Conservation (phyloP, 2,329 filamentous ascomycete genomes). For the Diaporthe vexans region DNA sequence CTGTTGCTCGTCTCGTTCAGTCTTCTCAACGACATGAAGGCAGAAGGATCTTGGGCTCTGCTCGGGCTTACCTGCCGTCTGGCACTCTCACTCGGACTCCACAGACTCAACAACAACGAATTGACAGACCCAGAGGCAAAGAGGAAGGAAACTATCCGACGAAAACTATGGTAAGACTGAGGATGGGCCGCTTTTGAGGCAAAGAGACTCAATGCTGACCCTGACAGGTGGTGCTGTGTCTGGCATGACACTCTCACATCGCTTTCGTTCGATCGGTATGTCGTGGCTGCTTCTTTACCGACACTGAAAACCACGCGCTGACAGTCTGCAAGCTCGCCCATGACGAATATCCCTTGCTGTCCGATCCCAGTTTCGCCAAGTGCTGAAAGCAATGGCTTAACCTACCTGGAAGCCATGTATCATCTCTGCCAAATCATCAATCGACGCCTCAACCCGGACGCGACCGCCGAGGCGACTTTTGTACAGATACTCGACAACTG, state of each 20-base stretch:
- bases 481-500: slow-evolving; percentile 71
- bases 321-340: slow-evolving; percentile 62
- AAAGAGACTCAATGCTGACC: slow-evolving; percentile 41
- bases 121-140: slow-evolving; percentile 62
- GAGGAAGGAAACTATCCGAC: slow-evolving; percentile 67
- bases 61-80: slow-evolving; percentile 74
- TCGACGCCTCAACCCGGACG: slow-evolving; percentile 68
- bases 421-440: slow-evolving; percentile 74
- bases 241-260: slow-evolving; percentile 78
- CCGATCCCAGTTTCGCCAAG: slow-evolving; percentile 63
- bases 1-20: slow-evolving; percentile 74
- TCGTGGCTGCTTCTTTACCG: neutral
- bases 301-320: neutral
- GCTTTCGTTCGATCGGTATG: slow-evolving; percentile 74
- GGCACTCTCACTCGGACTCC: slow-evolving; percentile 75
- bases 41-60: slow-evolving; percentile 76
- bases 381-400: slow-evolving; percentile 62
- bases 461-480: slow-evolving; percentile 63
- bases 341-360: slow-evolving; percentile 72
- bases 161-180: slow-evolving; percentile 65
- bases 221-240: slow-evolving; percentile 69
- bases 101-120: slow-evolving; percentile 60
- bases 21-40: slow-evolving; percentile 78
- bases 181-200: neutral
- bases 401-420: slow-evolving; percentile 76